Evolutionary conservation across 2,329 filamentous ascomycete genomes (phyloP).

Genomic region (Phialocephala subalpina): DNA sequence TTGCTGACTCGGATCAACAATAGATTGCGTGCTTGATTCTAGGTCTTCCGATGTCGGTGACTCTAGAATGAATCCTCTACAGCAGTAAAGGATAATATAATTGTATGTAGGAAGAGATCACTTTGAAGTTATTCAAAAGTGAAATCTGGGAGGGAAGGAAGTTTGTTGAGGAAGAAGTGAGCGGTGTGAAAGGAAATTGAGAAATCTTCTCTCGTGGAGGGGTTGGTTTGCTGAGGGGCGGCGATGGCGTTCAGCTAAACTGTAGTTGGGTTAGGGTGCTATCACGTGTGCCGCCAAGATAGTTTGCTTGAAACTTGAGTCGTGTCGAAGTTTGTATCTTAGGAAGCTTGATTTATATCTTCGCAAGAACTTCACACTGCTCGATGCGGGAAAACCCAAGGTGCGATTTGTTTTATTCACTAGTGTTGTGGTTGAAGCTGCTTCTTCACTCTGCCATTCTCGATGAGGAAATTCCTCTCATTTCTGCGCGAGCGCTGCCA

Average conservation of each 20-base stretch:
- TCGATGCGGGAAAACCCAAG: not conserved
- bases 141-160: conserved; percentile 19
- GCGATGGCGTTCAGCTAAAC: conserved; percentile 13
- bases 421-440: not conserved
- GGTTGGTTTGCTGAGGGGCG: conserved; percentile 22
- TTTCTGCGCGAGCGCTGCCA: not conserved
- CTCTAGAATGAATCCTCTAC: conserved; percentile 10
- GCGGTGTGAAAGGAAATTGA: conserved; percentile 25
- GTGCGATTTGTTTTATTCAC: not conserved
- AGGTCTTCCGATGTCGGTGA: conserved; percentile 26
- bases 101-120: conserved; percentile 13
- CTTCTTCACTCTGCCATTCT: not conserved
- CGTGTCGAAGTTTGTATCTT: not conserved
- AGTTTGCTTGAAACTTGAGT: conserved; percentile 1
- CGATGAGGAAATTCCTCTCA: not conserved
- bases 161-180: conserved; percentile 25
- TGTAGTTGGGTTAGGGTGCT: conserved; percentile 11
- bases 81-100: conserved; percentile 7
- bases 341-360: not conserved
- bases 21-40: conserved; percentile 29
- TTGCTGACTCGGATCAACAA: conserved; percentile 25
- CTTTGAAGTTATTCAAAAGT: conserved; percentile 23
- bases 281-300: conserved; percentile 1
- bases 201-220: conserved; percentile 21
- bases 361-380: not conserved